Evolutionary conservation across 352 stramenopile genomes (phyloP).

Genomic region (Phytophthora cactorum): DNA sequence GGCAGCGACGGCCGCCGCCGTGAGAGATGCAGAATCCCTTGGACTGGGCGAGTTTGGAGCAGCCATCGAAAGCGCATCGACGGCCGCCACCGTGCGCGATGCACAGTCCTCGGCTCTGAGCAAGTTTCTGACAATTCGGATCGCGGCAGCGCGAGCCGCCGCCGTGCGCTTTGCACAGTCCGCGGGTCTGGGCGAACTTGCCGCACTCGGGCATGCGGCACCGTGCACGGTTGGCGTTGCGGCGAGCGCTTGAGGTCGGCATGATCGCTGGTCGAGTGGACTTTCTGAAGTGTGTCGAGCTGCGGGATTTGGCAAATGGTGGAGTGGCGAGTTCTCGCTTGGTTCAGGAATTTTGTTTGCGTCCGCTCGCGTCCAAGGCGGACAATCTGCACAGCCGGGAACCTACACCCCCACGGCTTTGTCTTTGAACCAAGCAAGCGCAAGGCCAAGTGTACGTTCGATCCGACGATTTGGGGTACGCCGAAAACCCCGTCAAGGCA

Average conservation of each 20-base stretch:
- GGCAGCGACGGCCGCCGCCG: conserved; percentile 71
- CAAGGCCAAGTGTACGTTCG: conserved; percentile 32
- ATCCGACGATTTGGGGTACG: conserved; percentile 33
- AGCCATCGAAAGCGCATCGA: conserved; percentile 69
- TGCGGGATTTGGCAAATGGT: conserved; percentile 32
- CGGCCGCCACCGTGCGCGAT: conserved; percentile 79
- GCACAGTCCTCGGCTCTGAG: conserved; percentile 75
- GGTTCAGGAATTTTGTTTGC: conserved; percentile 37
- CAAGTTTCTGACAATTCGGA: conserved; percentile 73
- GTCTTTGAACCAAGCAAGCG: conserved; percentile 30
- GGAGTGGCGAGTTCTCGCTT: conserved; percentile 14
- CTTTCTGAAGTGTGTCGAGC: conserved; percentile 18
- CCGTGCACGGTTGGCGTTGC: conserved; percentile 71
- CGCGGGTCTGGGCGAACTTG: conserved; percentile 82
- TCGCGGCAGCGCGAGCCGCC: conserved; percentile 81
- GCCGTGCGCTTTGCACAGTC: conserved; percentile 83
- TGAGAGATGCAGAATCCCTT: conserved; percentile 87
- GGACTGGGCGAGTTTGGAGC: conserved; percentile 74
- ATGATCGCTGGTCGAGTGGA: conserved; percentile 27
- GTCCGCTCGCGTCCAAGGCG: conserved; percentile 20
- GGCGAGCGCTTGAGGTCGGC: conserved; percentile 36
- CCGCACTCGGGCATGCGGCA: conserved; percentile 70
- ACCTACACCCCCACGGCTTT: conserved; percentile 8
- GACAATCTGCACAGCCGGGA: conserved; percentile 21
- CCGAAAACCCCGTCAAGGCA: conserved; percentile 5